Evolutionary conservation across 1,284 basidiomycete genomes (phyloP), one percentile per base, ranked within the genome.

Genomic region (Psilocybe mexicana): DNA sequence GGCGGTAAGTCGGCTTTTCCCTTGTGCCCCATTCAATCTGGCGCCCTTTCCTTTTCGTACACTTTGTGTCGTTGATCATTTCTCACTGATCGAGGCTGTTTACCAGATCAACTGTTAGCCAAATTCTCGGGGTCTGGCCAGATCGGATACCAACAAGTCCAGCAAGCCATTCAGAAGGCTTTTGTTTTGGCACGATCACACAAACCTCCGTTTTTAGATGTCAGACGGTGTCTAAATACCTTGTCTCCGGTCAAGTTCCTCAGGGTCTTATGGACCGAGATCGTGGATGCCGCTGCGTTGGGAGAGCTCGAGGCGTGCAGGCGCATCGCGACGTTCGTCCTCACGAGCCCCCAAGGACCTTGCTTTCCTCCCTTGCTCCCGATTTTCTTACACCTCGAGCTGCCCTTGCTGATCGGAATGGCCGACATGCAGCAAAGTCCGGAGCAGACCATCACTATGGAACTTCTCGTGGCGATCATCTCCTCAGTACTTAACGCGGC

Each of bases 401-500:
- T 88, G 8, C 90, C 89, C 6, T 75, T 77, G 10, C 66, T 91
- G 47, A 79, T 91, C 50, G 70, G 75, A 1, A 63, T 69, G 5
- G 78, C 87, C 51, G 89, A 92, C 65, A 72, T 71, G 4, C 79
- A 82, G 65, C 72, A 70, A 53, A 70, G 74, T 35, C 67, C 80
- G 1, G 83, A 88, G 58, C 82, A 85, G 62, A 74, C 77, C 2
- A 71, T 85, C 53, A 77, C 74, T 49, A 75, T 83, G 4, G 88
- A 92, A 63, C 75, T 90, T 23, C 70, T 90, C 30, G 81, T 83
- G 12, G 75, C 78, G 2, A 75, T 88, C 55, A 74, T 90, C 42
- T 82, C 85, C 2, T 88, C 87, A 2, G 76, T 82, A 1, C 76
- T 92, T 40, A 86, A 84, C 1, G 79, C 81, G 2, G 82, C 86